A percentile compares a stretch with the other conserved stretches of the same genome.
These are phyloP conservation scores for Fusarium sp. DNA, from an alignment of 2,329 filamentous ascomycete species.

Conservation along the genomic window DNA sequence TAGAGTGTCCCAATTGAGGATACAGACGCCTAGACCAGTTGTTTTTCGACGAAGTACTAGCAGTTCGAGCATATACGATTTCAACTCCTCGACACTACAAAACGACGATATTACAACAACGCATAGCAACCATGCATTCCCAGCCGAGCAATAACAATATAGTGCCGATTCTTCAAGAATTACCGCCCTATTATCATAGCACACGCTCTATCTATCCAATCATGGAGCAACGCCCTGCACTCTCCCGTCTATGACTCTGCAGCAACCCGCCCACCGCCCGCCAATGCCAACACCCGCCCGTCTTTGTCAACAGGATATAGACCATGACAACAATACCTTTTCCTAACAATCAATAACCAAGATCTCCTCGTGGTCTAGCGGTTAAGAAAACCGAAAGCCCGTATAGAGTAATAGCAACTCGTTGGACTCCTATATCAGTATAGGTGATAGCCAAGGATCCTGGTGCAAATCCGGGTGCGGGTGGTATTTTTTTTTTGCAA, in stretches of 20 bases:
- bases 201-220: slow-evolving; percentile 2
- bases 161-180: neutral
- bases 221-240: slow-evolving; percentile 11
- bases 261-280: slow-evolving; percentile 17
- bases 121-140: neutral
- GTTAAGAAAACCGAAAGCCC: slow-evolving; percentile 44
- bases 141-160: neutral
- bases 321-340: slow-evolving; percentile 5
- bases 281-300: slow-evolving; percentile 33
- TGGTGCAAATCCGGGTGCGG: slow-evolving; percentile 56
- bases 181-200: neutral
- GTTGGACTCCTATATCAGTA: slow-evolving; percentile 53
- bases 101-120: slow-evolving; percentile 2
- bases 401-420: slow-evolving; percentile 56
- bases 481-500: slow-evolving; percentile 38
- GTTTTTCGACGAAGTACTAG: neutral
- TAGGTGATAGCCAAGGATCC: slow-evolving; percentile 54
- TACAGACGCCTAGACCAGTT: neutral
- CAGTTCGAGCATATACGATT: neutral
- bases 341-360: slow-evolving; percentile 28
- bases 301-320: slow-evolving; percentile 28
- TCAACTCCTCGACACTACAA: neutral
- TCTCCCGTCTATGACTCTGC: slow-evolving; percentile 28
- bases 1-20: neutral
- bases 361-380: slow-evolving; percentile 39